Base-by-base conservation (phyloP, 768 basidiomycete genomes). In the Amanita inopinata region DNA sequence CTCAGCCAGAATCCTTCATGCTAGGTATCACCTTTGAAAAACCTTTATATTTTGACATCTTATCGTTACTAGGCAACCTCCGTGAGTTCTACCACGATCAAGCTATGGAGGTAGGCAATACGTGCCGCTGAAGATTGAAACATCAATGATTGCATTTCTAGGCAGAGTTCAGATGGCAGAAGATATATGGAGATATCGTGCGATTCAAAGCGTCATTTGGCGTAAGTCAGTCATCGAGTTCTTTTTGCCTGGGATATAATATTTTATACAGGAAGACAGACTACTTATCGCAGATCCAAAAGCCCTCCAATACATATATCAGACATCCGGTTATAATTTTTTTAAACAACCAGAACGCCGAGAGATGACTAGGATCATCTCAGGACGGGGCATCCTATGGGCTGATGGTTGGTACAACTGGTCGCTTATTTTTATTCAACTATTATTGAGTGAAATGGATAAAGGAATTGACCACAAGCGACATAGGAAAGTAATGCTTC, bases 241-340 rank as follows among this genome's bases (percentile, higher is more conserved):
- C 22, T 20, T 6, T n/a, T 18, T 30, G n/a, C n/a, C 14, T 15
- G 10, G 31, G 33, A 5, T 17, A 22, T 35, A 11, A 50, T 31
- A 15, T 34, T 33, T 27, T n/a, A 40, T 25, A 11, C 40, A 71
- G 72, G 64, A 63, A 48, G 64, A 73, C 43, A 58, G 64, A 19
- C 64, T 74, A 12, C 51, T 72, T 24, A 49, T 74, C 3, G 56
- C 68, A 4, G 73, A 76, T 51, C 64, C 70, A 3, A 74, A 75
- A 48, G 71, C 70, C 2, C 56, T 69, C 22, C 64, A 67, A 35
- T 63, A 66, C 45, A 66, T 74, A 27, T 63, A 67, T 46, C 62
- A 64, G 20, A 67, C 67, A 1, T 60, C 65, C 2, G 66, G 60
- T 2, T 70, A 74, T 43, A 56, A 57, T 18, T 75, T 65, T 45